Evolutionary conservation across 2,329 filamentous ascomycete species (phyloP).

Genomic region (Periconia sp.): DNA sequence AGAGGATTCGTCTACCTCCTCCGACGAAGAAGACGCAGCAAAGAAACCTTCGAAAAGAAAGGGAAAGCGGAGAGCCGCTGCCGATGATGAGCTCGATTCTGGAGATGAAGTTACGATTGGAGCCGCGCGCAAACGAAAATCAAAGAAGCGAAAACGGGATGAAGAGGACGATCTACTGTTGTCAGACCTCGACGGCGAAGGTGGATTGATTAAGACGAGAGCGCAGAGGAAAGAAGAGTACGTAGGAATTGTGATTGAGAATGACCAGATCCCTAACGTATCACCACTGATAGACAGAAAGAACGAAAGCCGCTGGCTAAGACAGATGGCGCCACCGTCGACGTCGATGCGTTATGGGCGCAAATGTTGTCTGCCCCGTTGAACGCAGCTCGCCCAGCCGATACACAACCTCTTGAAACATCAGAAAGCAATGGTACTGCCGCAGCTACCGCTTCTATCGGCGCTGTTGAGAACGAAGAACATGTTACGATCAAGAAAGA

Average conservation of each 20-base stretch:
- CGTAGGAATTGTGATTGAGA: too few species aligned
- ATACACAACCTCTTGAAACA: constrained; percentile 14
- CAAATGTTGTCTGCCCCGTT: constrained; percentile 64
- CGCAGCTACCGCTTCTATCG: constrained; percentile 9
- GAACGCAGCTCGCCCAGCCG: constrained; percentile 28
- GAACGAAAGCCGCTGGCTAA: constrained; percentile 61
- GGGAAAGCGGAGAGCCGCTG: constrained; percentile 41
- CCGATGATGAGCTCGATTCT: constrained; percentile 53
- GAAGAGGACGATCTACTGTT: constrained; percentile 31
- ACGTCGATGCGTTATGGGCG: constrained; percentile 74
- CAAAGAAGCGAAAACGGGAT: constrained; percentile 46
- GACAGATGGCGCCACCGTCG: constrained; percentile 68
- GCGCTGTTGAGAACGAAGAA: constrained; percentile 38
- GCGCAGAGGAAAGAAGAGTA: constrained; percentile 71
- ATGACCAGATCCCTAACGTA: too few species aligned
- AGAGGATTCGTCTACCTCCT: constrained; percentile 59
- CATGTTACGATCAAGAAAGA: constrained; percentile 70
- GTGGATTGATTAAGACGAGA: constrained; percentile 73
- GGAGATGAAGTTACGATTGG: constrained; percentile 75
- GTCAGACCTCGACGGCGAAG: constrained; percentile 57
- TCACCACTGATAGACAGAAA: constrained; percentile 57
- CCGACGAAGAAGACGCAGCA: constrained; percentile 41
- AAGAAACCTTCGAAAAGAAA: constrained; percentile 22
- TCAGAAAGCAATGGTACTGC: constrained; percentile 14
- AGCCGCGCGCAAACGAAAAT: constrained; percentile 60